Base-by-base conservation (phyloP, 768 basidiomycete genomes). In the Amanita muscaria region DNA sequence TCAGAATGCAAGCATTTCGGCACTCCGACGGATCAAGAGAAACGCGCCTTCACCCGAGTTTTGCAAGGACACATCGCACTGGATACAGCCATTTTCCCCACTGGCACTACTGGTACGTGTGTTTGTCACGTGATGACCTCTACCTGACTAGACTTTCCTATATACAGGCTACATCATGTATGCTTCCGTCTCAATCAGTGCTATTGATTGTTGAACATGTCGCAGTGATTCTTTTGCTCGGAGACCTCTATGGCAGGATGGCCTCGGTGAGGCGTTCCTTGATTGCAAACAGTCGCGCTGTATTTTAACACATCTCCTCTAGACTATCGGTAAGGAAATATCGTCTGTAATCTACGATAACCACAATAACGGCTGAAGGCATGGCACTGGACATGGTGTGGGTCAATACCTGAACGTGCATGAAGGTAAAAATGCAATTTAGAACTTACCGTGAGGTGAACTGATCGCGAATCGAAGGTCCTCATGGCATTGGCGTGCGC, bases 351-450 rank as follows among this genome's bases (percentile, higher is more conserved):
- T 14, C 5, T 15, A 25, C 46, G n/a, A 49, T 6, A 22, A 9
- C 21, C 27, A 12, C 34, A 51, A 44, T 33, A 25, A 47, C 36
- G 21, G 35, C 31, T 32, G 5, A 42, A 84, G 90, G 48, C 92
- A 96, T 50, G 88, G 89, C 4, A 96, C 93, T 15, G 91, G 91
- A 0, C 94, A 97, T 54, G 94, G 96, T 25, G 86, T 99, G 24
- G 94, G 94, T 0, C 83, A 88, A 52, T 98, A 85, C 66, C 64
- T 98, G 43, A 96, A 96, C 49, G 93, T 97, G 0, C 93, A 97
- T 55, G 92, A 98, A 72, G 84, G 83, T 59, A 40, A 36, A 34
- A 44, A 45, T 31, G 36, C 24, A 15, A 3, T 11, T 33, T 27
- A 45, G 33, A 15, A n/a, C 5, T 27, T 45, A n/a, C n/a, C 9